These are phyloP conservation scores for Dryadomyces quercus-mongolicae DNA, from an alignment of 2,329 filamentous ascomycete genomes.

Conservation along the genomic window DNA sequence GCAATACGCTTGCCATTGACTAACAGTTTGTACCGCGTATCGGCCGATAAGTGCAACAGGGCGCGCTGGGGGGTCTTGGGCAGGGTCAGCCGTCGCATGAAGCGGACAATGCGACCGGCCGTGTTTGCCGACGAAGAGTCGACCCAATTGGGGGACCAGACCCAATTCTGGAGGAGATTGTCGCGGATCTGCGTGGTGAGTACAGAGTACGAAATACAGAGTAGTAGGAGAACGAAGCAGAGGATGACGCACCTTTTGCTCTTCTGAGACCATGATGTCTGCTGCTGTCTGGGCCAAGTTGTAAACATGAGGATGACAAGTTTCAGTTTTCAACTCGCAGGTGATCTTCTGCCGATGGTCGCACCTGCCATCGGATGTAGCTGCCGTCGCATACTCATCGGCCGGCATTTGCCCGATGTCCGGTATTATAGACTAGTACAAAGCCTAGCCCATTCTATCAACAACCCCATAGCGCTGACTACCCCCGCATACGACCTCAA, in stretches of 20 bases:
- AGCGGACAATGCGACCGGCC: slow-evolving; percentile 20
- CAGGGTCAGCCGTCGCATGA: slow-evolving; percentile 17
- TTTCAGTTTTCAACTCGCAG: too few relatives aligned
- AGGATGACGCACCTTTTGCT: neutral
- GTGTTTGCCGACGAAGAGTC: slow-evolving; percentile 20
- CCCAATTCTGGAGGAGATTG: slow-evolving; percentile 24
- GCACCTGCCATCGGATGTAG: neutral
- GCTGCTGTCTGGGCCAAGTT: too few relatives aligned
- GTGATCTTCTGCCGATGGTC: too few relatives aligned
- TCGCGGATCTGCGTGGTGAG: slow-evolving; percentile 16
- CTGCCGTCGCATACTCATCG: neutral
- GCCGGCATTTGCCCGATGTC: neutral
- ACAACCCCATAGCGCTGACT: neutral
- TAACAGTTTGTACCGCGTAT: slow-evolving; percentile 29
- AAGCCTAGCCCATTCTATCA: neutral
- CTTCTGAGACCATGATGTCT: neutral
- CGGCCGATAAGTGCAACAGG: slow-evolving; percentile 19
- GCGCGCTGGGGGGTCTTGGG: slow-evolving; percentile 10
- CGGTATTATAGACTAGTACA: neutral
- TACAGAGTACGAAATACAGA: too few relatives aligned
- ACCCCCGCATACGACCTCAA: neutral
- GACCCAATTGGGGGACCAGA: slow-evolving; percentile 23
- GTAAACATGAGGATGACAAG: too few relatives aligned
- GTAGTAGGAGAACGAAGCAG: neutral
- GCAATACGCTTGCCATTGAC: slow-evolving; percentile 24